A percentile compares a stretch with the other conserved stretches of the same genome.
phyloP scores from a whole-genome alignment of 2,329 filamentous ascomycete species.

The Alternaria sp. region DNA sequence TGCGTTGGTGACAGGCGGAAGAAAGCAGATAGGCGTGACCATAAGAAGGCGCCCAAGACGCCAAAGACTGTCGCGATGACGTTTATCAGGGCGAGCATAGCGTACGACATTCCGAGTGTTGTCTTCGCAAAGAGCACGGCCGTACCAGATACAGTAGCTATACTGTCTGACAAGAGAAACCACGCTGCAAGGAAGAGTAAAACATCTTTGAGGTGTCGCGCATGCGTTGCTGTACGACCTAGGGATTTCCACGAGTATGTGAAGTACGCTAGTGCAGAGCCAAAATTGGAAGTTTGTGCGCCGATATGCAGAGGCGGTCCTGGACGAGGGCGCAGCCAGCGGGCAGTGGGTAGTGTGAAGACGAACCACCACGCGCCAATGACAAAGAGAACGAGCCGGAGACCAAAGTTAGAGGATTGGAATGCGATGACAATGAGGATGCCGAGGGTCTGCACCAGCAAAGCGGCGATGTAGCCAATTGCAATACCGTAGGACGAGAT shows the following conservation, averaged over 20 bases:
- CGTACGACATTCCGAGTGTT: conserved; percentile 85
- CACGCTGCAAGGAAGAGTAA: conserved; percentile 84
- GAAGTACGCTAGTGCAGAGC: conserved; percentile 75
- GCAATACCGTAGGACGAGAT: conserved; percentile 94
- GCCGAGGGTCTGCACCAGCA: conserved; percentile 82
- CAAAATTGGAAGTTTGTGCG: conserved; percentile 36
- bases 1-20: conserved; percentile 79
- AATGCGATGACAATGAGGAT: conserved; percentile 73
- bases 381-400: conserved; percentile 85
- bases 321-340: conserved; percentile 88
- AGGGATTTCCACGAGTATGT: conserved; percentile 86
- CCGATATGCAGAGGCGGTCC: conserved; percentile 72
- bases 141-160: conserved; percentile 93
- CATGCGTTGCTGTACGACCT: conserved; percentile 79
- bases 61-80: conserved; percentile 88
- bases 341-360: conserved; percentile 86
- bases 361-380: conserved; percentile 92
- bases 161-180: conserved; percentile 94
- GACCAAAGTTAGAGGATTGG: conserved; percentile 81
- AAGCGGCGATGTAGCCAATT: conserved; percentile 88
- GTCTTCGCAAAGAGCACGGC: conserved; percentile 97
- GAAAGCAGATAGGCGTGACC: conserved; percentile 78
- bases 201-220: conserved; percentile 76
- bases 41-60: conserved; percentile 87
- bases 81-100: conserved; percentile 89